A percentile compares a stretch with the other conserved stretches of the same genome.
Evolutionary conservation across 2,329 filamentous ascomycete genomes (phyloP).

Genomic region (Exophiala sp.): DNA sequence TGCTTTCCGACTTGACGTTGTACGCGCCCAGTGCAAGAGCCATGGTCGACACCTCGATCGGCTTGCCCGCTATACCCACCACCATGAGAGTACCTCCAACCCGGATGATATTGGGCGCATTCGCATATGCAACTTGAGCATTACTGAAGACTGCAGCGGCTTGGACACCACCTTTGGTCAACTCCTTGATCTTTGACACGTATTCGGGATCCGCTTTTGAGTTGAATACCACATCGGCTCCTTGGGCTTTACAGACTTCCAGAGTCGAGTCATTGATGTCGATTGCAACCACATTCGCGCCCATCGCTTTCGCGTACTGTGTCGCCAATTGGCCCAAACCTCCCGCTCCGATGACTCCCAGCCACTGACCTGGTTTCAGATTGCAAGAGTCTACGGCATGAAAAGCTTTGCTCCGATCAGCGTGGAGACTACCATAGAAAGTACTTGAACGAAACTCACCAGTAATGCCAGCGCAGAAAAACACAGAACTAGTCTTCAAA

Average conservation of each 20-base stretch:
- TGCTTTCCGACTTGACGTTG: background rate
- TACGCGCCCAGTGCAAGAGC: background rate
- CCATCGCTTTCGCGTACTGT: constrained; percentile 29
- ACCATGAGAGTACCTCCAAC: background rate
- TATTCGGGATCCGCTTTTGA: background rate
- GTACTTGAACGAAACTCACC: background rate
- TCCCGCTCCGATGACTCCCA: constrained; percentile 23
- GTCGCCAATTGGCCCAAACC: constrained; percentile 26
- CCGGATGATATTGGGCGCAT: background rate
- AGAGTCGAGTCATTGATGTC: constrained; percentile 39
- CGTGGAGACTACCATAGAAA: background rate
- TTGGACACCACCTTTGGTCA: background rate
- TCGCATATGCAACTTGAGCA: background rate
- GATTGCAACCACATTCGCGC: background rate
- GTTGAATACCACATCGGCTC: constrained; percentile 33
- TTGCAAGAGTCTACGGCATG: background rate
- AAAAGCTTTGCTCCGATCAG: background rate
- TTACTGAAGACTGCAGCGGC: constrained; percentile 1
- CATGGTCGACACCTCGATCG: background rate
- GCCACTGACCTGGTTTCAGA: constrained; percentile 17
- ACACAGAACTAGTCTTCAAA: background rate
- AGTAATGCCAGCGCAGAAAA: constrained; percentile 6
- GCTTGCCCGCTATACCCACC: background rate
- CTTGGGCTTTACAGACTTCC: constrained; percentile 36
- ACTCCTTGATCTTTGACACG: background rate